Base-by-base conservation (phyloP, 768 basidiomycete genomes). In the Kwoniella heveanensis region DNA sequence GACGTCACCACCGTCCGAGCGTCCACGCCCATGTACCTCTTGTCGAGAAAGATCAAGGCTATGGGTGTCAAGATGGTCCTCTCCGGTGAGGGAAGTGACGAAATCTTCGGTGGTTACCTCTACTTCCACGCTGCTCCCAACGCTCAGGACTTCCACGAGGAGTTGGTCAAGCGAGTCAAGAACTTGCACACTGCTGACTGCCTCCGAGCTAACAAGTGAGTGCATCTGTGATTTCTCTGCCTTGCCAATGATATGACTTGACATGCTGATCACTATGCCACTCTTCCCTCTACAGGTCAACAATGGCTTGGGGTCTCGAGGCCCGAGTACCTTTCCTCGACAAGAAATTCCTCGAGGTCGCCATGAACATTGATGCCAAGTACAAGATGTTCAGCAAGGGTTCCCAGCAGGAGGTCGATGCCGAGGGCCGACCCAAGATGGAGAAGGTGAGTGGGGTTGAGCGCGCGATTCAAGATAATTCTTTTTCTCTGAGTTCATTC, bases 21-120 rank as follows among this genome's bases (percentile, higher is more conserved):
- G 9, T 92, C 90, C 73, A 97, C 94, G 3, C 96, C 96, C 2
- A 99, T 99, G 96, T 98, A 98, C 81, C 87, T 99, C 27, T 86
- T 99, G 64, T 92, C 90, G 78, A 86, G 96, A 53, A 98, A 99
- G 83, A 94, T 99, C 83, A 99, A 98, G 83, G 95, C 96, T 3
- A 97, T 92, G 91, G 96, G 96, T 62, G 96, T 99, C 57, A 99
- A 99, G 83, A 99, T 99, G 96, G 96, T 99, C 17, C 84, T 98
- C 36, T 91, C 90, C 68, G 96, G 96, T 19, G 96, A 99, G 81
- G 96, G 96, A 39, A 92, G 90, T 66, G 96, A 99, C 72, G 96
- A 99, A 81, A 92, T 98, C 65, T 86, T 97, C 37, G 95, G 95
- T 83, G 94, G 95, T 2, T 99, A 99, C 82, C 86, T 99, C 50